Base-by-base conservation (phyloP, 495 filamentous ascomycete species). In the Pseudomonodictys pantanalensis region DNA sequence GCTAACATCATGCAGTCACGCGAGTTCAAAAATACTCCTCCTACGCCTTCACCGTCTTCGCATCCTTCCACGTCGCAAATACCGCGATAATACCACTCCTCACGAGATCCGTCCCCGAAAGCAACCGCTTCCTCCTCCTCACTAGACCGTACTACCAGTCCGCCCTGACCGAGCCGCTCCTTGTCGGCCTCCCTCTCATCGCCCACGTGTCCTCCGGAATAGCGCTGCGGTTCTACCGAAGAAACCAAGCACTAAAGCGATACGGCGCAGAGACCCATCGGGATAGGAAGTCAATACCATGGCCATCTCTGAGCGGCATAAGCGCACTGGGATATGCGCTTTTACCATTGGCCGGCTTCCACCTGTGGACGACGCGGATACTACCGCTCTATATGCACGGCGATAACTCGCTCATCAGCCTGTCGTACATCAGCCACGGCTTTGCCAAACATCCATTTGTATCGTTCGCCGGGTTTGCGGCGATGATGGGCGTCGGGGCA, bases 351-450 rank as follows among this genome's bases (percentile, higher is more conserved):
- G 75, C 92, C 11, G 79, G 77, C 0, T 79, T 82, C 5, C 92
- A 97, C 72, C 78, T 80, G 1, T 79, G 82, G 23, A 77, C 93
- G 52, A 89, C 91, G 65, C 80, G 92, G 11, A 73, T 79, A 0
- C 73, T 92, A 18, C 91, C 92, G 3, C 64, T 88, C 35, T 73
- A 80, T 29, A 79, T 91, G 15, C 89, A 95, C 30, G 91, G 91
- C 0, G 91, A 90, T 32, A 91, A 86, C 62, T 86, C 87, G 11
- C 83, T 91, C 38, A 83, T 96, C 25, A 88, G 88, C 1, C 73
- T 97, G 25, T 84, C 83, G 20, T 97, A 86, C 71, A 82, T 95
- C 0, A 84, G 85, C n/a, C 91, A 96, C 72, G 92, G 90, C 3
- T 91, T 96, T 69, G 84, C 83, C 35, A 79, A 82, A 26, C 82